Base-by-base conservation (phyloP, 768 basidiomycete species). In the Lactarius deliciosus region DNA sequence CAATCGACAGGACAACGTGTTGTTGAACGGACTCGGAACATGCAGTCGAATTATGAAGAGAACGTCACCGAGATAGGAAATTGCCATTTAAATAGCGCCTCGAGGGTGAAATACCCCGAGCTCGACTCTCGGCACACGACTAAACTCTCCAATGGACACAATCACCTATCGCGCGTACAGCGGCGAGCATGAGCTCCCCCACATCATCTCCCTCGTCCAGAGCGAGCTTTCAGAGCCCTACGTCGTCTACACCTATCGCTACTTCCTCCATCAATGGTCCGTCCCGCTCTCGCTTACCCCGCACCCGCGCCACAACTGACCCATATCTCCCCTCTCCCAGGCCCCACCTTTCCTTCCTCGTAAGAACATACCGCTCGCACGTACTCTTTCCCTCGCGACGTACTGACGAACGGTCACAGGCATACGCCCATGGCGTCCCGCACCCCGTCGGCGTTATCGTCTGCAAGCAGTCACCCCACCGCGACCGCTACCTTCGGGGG, bases 261-360 rank as follows among this genome's bases (percentile, higher is more conserved):
- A 99, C 76, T 99, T 99, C 76, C 84, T 99, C 8, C 87, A 94
- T 75, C 91, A 95, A 72, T 99, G 97, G 97, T 97, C 64, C 72
- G 93, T 79, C 30, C 55, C 59, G n/a, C 36, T 20, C 28, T 47
- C 16, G 11, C 45, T 43, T 45, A 63, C 38, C 41, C 61, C 56
- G 25, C 34, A 58, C 66, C 69, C 74, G 10, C 47, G 4, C 75
- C 45, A 56, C 77, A 75, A 75, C 63, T 72, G 57, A 40, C 38
- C 70, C 68, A 57, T 41, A n/a, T 30, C 43, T 53, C 32, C 18
- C 50, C 5, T n/a, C n/a, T n/a, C 69, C 9, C 65, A 95, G 96
- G 96, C 92, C 94, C 2, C 90, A 96, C 77, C 82, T 96, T 32
- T 86, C 92, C 2, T 94, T 91, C 73, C 83, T 96, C 54, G 92